Base-by-base conservation (phyloP, 2,329 filamentous ascomycete species). In the Corinectria fuckeliana region DNA sequence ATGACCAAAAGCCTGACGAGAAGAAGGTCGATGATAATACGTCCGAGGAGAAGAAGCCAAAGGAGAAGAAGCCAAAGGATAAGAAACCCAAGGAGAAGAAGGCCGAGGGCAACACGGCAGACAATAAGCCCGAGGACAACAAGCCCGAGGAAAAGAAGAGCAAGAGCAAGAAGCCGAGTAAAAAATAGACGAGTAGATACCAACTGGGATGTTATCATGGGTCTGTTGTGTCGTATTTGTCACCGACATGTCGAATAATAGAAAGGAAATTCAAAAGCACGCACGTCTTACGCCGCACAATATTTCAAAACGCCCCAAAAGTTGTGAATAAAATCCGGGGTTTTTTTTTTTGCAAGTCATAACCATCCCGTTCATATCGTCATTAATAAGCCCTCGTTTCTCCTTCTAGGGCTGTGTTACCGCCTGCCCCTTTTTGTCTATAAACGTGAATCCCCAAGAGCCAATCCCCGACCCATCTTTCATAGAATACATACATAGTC, bases 81-180 rank as follows among this genome's bases (percentile, higher is more conserved):
- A 61, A 65, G 58, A 64, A 67, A 58, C 50, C 63, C n/a, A 8
- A 36, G 32, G 18, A 25, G 5, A 38, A 36, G 14, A 23, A 52
- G 61, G 61, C 16, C 16, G 26, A 48, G 32, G 28, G 44, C 21
- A 36, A 50, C 18, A 23, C 10, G 16, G 18, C 90, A n/a, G 18
- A 25, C 11, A 38, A 36, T 7, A 23, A 52, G 61, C 60, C 16
- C 16, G 26, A 48, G 32, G 28, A 41, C 21, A 36, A 50, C 18
- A 23, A 4, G 16, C 13, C 90, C 1, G 86, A 85, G 72, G 85
- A 82, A 14, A 74, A 79, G 44, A 62, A 61, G 23, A 71, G 66
- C 60, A 66, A 72, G 51, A 56, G 60, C 25, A 63, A 65, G 58
- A 68, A 69, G 56, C 50, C 63, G 54, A 67, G 63, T 39, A 69